Evolutionary conservation across 306 rosid genomes (phyloP).

Genomic region (Cicer pinnatifidum): DNA sequence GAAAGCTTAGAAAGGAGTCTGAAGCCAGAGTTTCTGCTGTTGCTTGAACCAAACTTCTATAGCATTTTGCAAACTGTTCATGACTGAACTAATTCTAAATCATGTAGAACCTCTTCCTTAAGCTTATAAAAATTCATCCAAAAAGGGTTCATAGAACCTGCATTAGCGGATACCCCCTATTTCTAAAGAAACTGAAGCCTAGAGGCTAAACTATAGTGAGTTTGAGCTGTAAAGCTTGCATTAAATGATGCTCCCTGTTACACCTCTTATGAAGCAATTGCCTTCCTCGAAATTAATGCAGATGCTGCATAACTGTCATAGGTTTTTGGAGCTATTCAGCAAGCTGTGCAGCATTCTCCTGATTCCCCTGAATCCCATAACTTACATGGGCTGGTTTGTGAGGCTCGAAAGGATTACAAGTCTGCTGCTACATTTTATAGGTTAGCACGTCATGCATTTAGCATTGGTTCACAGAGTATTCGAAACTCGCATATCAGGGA

Average conservation of each 20-base stretch:
- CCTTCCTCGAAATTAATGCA: conserved; percentile 28
- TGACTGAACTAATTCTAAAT: neutral
- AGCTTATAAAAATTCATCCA: neutral
- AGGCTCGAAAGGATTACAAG: conserved; percentile 74
- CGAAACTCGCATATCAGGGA: conserved; percentile 60
- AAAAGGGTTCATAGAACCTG: neutral
- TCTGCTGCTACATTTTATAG: conserved; percentile 77
- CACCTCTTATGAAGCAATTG: conserved; percentile 19
- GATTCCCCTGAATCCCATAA: conserved; percentile 86
- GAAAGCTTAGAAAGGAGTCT: neutral
- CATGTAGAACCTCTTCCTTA: conserved; percentile 4
- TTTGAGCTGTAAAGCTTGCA: neutral
- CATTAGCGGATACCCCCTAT: neutral
- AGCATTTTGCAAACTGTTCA: neutral
- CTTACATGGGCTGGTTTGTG: conserved; percentile 80
- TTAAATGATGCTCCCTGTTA: neutral
- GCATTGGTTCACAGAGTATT: conserved; percentile 47
- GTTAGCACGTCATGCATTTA: conserved; percentile 68
- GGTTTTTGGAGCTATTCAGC: conserved; percentile 93
- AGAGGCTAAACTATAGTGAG: conserved; percentile 3
- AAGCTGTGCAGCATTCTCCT: conserved; percentile 87
- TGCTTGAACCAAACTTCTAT: conserved; percentile 2
- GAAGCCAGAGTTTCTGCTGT: neutral
- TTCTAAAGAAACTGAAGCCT: conserved; percentile 5
- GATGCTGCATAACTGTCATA: conserved; percentile 44